Evolutionary conservation across 805 yeast genomes (phyloP).

Genomic region (Pichia californica): DNA sequence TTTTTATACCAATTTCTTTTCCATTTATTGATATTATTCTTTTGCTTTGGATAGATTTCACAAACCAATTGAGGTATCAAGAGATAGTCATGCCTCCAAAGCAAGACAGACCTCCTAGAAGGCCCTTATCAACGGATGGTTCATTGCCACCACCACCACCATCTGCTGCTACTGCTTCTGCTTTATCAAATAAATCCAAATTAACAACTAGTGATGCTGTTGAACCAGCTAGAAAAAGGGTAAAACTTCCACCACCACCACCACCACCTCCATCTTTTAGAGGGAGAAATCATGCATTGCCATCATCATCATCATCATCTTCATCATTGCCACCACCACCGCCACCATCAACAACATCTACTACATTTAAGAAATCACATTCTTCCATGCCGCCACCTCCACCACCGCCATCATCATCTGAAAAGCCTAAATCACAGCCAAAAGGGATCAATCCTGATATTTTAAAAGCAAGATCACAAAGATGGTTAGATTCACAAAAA

Average conservation of each 20-base stretch:
- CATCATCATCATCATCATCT: background rate
- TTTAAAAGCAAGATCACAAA: constrained; percentile 31
- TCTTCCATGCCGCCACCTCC: constrained; percentile 25
- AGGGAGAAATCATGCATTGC: too few relatives aligned
- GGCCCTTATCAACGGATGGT: too few relatives aligned
- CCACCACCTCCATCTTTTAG: constrained; percentile 10
- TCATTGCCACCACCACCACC: constrained; percentile 8
- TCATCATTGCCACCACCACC: constrained; percentile 11
- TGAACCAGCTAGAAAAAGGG: constrained; percentile 7
- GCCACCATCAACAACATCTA: background rate
- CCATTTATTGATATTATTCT: background rate
- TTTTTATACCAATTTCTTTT: too few relatives aligned
- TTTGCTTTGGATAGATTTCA: background rate
- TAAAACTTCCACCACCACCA: constrained; percentile 10
- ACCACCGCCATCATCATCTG: constrained; percentile 33
- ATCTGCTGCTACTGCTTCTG: background rate
- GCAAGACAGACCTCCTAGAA: too few relatives aligned
- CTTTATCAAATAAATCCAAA: background rate
- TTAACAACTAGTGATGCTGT: background rate
- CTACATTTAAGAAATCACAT: background rate
- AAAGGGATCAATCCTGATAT: background rate
- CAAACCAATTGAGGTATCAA: too few relatives aligned
- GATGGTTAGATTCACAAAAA: constrained; percentile 64
- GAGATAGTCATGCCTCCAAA: constrained; percentile 14
- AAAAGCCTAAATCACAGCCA: constrained; percentile 9